Evolutionary conservation across 768 basidiomycete genomes (phyloP).

Genomic region (Pisolithus albus): DNA sequence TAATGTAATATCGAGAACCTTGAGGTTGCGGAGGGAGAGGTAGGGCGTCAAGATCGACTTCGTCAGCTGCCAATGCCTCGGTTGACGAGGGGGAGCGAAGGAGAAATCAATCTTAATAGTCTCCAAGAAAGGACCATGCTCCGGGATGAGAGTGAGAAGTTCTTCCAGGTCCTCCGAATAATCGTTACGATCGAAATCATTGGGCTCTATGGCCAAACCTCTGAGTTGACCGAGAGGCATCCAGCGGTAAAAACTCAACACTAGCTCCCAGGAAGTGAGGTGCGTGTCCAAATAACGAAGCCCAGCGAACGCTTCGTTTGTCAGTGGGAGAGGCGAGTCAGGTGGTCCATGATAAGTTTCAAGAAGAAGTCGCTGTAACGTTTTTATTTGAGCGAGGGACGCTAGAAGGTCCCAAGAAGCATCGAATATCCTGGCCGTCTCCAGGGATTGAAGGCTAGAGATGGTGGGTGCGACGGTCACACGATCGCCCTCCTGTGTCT

Average conservation of each 20-base stretch:
- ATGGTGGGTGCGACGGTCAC: background rate
- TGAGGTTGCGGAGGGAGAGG: background rate
- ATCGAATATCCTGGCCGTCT: background rate
- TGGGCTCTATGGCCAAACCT: background rate
- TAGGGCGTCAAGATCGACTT: background rate
- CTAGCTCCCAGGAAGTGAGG: background rate
- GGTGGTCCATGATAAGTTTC: background rate
- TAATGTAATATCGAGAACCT: background rate
- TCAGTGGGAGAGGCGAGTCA: background rate
- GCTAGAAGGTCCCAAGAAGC: background rate
- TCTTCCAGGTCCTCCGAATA: background rate
- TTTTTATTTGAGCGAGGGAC: background rate
- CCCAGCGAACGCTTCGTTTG: background rate
- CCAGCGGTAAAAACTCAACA: background rate
- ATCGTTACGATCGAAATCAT: background rate
- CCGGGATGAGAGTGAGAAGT: background rate
- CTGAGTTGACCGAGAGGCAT: background rate
- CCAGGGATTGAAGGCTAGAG: background rate
- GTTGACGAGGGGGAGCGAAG: background rate
- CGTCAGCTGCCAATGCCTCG: background rate
- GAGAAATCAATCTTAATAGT: background rate
- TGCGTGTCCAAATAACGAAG: background rate
- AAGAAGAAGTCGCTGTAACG: background rate
- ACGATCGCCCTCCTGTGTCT: background rate
- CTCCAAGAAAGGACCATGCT: background rate